phyloP scores from a whole-genome alignment of 2,329 filamentous ascomycete species.

The Alternaria hordeiaustralica region DNA sequence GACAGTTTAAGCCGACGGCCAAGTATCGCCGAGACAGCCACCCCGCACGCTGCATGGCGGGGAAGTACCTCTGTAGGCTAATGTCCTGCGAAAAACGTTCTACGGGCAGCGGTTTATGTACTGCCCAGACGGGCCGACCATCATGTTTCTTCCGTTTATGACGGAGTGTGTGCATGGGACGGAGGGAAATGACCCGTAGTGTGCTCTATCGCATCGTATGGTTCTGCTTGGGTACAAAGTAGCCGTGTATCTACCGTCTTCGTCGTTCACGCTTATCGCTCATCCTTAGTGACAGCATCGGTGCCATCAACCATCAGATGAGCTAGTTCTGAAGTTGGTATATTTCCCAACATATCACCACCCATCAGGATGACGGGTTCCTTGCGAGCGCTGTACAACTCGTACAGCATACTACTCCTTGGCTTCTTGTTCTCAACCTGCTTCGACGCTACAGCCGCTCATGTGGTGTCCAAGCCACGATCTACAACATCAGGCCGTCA shows the following conservation, averaged over 20 bases:
- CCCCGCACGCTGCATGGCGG: slow-evolving; percentile 28
- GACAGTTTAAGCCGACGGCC: slow-evolving; percentile 1
- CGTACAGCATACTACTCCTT: slow-evolving; percentile 12
- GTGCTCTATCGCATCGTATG: neutral
- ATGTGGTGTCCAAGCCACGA: slow-evolving; percentile 6
- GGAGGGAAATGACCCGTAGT: slow-evolving; percentile 9
- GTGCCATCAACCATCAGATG: slow-evolving; percentile 9
- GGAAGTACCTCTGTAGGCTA: slow-evolving; percentile 15
- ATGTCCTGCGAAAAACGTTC: neutral
- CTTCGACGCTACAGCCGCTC: slow-evolving; percentile 10
- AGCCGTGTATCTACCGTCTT: neutral
- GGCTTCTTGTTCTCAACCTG: slow-evolving; percentile 16
- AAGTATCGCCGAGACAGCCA: slow-evolving; percentile 28
- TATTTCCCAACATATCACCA: neutral
- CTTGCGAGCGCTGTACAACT: slow-evolving; percentile 5
- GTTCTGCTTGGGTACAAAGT: slow-evolving; percentile 5
- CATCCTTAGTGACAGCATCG: neutral
- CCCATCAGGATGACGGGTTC: slow-evolving; percentile 1
- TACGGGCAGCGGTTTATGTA: slow-evolving; percentile 11
- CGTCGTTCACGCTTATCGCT: neutral
- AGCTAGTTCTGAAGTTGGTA: neutral
- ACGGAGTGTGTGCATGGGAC: slow-evolving; percentile 2
- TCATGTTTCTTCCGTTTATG: slow-evolving; percentile 11
- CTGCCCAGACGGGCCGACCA: slow-evolving; percentile 9
- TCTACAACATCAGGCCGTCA: slow-evolving; percentile 21